Evolutionary conservation across 345 rosid species (phyloP).

Genomic region (Clausena lansium): DNA sequence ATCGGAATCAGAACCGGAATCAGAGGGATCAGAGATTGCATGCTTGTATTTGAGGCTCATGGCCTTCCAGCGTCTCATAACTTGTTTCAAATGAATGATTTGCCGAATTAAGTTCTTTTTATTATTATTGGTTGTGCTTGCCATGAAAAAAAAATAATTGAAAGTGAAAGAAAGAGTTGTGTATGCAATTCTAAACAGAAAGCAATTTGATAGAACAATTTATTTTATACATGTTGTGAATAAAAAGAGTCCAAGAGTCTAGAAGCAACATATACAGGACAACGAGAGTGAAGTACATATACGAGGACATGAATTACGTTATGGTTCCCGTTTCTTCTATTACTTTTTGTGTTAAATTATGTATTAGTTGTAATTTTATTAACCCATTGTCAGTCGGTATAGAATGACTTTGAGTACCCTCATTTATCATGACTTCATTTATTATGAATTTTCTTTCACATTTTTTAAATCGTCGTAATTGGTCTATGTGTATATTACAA

Average conservation of each 20-base stretch:
- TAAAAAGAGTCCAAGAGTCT: not conserved
- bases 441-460: no score
- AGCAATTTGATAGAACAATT: not conserved
- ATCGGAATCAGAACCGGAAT: not conserved
- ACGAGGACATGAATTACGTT: not conserved
- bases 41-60: not conserved
- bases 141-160: slow-evolving; percentile 1
- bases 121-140: not conserved
- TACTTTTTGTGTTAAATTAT: not conserved
- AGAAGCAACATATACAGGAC: not conserved
- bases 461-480: no score
- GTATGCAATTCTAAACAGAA: no score
- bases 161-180: not conserved
- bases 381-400: no score
- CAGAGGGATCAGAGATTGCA: not conserved
- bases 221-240: not conserved
- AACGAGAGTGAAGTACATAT: not conserved
- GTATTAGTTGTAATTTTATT: no score
- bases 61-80: slow-evolving; percentile 5
- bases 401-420: no score
- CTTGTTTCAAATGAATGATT: slow-evolving; percentile 3
- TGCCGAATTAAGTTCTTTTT: not conserved
- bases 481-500: no score
- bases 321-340: not conserved
- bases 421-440: no score